phyloP scores from a whole-genome alignment of 768 basidiomycete genomes.

The Lentinula sp. region DNA sequence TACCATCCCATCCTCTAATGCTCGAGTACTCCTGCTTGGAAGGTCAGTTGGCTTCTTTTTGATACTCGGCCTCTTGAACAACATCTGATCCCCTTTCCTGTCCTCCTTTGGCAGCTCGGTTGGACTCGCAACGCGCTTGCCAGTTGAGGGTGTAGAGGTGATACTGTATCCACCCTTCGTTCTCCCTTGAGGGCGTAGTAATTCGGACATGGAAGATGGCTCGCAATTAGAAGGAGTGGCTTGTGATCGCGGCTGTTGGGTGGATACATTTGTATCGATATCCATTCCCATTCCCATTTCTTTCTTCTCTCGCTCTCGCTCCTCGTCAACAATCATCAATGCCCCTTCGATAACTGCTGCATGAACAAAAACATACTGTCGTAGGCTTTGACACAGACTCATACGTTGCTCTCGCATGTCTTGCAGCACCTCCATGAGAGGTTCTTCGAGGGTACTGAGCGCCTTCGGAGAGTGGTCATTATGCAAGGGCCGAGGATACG shows the following conservation, averaged over 20 bases:
- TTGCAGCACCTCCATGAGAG: slow-evolving; percentile 77
- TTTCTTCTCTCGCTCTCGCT: slow-evolving; percentile 31
- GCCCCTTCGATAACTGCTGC: slow-evolving; percentile 79
- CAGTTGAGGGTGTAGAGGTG: slow-evolving; percentile 26
- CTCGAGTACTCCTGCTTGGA: background rate
- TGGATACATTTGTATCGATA: background rate
- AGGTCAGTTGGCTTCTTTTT: slow-evolving; percentile 31
- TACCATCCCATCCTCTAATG: background rate
- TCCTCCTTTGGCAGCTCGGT: slow-evolving; percentile 63
- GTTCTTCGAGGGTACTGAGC: slow-evolving; percentile 63
- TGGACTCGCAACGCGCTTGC: slow-evolving; percentile 67
- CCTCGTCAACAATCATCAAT: slow-evolving; percentile 71
- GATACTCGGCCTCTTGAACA: slow-evolving; percentile 64
- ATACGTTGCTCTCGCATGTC: slow-evolving; percentile 96
- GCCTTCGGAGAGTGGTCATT: slow-evolving; percentile 45
- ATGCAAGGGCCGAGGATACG: slow-evolving; percentile 58
- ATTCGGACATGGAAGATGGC: slow-evolving; percentile 3
- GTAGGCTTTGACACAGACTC: slow-evolving; percentile 90
- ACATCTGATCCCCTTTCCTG: slow-evolving; percentile 44
- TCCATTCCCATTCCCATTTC: slow-evolving; percentile 9
- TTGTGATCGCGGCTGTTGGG: background rate
- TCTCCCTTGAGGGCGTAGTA: background rate
- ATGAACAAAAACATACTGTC: slow-evolving; percentile 94
- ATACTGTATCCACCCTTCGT: slow-evolving; percentile 10
- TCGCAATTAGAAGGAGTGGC: slow-evolving; percentile 1